Base-by-base conservation (phyloP, 352 stramenopile species). In the Phytophthora brassicae region DNA sequence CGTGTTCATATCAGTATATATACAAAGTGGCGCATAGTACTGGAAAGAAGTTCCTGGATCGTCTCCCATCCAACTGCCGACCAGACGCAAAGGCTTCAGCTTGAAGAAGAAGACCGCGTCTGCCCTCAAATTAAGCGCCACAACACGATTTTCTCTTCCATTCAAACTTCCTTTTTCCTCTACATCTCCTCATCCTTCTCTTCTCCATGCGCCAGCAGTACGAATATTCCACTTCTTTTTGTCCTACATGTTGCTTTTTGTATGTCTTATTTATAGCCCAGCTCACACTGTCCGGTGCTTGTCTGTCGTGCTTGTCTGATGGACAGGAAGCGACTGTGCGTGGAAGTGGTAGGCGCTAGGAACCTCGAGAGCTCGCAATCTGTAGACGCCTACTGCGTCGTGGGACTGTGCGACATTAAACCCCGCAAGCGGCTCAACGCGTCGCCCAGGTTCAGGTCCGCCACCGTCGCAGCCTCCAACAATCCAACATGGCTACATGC, bases 351-450 rank as follows among this genome's bases (percentile, higher is more conserved):
- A n/a, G 70, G 74, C 38, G 84, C 84, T 39, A 70, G 84, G 26
- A 91, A 91, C 56, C 71, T 92, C 42, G 80, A 89, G 68, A 83
- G 69, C 43, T 56, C 62, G 8, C 65, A 88, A 55, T 75, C 70
- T 1, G 63, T 89, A 31, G 84, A 90, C 56, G 77, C 80, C 31
- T 91, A 90, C 52, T 92, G 83, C 60, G 64, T 89, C 36, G 56
- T 92, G 38, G 72, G 68, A 38, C 56, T 84, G 7, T 67, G 68
- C 24, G 60, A 70, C 17, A 45, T 68, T 17, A 68, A 74, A 45
- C 52, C 52, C 6, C 54, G 44, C 11, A 67, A 63, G 33, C 1
- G 29, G 11, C 61, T 43, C 28, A 36, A 31, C 36, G 19, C 62
- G 17, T 70, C 65, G 31, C 56, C 60, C 29, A 56, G 46, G 16